Evolutionary conservation across 2,329 filamentous ascomycete species (phyloP), one percentile per base, ranked within the genome.

Genomic region (Rhynchosporium agropyri): DNA sequence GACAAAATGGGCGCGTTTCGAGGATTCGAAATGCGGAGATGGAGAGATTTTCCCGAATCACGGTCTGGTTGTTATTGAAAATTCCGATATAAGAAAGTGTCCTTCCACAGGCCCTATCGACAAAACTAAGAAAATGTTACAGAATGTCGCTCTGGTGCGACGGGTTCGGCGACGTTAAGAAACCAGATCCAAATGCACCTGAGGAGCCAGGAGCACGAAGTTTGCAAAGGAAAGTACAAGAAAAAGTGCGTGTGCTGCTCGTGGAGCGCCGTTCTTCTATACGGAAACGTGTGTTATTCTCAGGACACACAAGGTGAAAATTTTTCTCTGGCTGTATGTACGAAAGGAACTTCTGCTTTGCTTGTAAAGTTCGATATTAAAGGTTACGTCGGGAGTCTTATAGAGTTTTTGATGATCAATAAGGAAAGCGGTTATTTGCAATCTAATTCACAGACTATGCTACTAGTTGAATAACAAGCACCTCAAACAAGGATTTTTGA

Each of bases 101-200:
- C 43, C 61, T n/a, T 58, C 51, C 15, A 40, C 49, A n/a, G 50
- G 33, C 8, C 12, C 42, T 20, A 12, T 48, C n/a, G 58, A 33
- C 26, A 48, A 56, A 8, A 51, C 26, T 28, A 15, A 58, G 5
- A 63, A 63, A 36, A 56, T 63, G 20, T 8, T 55, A 58, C 4
- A 66, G 64, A 43, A 62, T 66, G 49, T 53, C 45, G 2, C 66
- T 68, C 59, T 68, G 64, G 64, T 68, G 66, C 36, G 64, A 65
- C 13, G 65, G 63, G 12, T 61, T 65, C 33, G 60, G 57, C 6
- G 49, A 63, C 42, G 60, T 61, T 15, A 59, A 57, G 28, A 54
- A 49, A 10, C 50, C 62, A 1, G 56, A 62, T 42, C 62, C 61
- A n/a, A 60, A 62, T 40, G 63, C 54, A 4, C 59, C 60, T 3